These are phyloP conservation scores for Trichosporon coremiiforme DNA, from an alignment of 1,284 basidiomycete genomes.

Conservation along the genomic window DNA sequence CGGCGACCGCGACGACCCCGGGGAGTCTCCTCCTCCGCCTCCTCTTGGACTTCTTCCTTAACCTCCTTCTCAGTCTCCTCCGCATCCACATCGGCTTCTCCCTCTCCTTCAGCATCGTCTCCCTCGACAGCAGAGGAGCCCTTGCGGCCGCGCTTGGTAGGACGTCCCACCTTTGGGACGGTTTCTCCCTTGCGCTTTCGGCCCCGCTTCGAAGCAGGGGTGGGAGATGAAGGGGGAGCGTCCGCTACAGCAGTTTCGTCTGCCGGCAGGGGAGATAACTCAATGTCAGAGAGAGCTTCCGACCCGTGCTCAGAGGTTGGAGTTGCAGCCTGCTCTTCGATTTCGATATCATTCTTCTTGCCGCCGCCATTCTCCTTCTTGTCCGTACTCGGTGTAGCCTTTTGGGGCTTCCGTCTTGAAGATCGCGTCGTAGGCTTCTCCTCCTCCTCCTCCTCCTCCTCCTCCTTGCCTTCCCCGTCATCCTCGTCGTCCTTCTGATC, in stretches of 20 bases:
- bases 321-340: constrained; percentile 16
- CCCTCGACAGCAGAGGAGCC: constrained; percentile 9
- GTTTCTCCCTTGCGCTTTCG: constrained; percentile 21
- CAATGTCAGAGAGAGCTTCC: constrained; percentile 12
- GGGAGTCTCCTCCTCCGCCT: constrained; percentile 21
- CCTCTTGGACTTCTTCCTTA: constrained; percentile 17
- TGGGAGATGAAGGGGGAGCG: constrained; percentile 21
- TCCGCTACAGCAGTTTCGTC: constrained; percentile 19
- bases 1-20: constrained; percentile 36
- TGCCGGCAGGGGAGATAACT: constrained; percentile 24
- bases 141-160: constrained; percentile 15
- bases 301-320: not conserved
- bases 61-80: constrained; percentile 19
- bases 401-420: not conserved
- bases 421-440: constrained; percentile 29
- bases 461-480: not conserved
- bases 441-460: constrained; percentile 34
- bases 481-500: constrained; percentile 11
- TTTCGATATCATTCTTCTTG: constrained; percentile 3
- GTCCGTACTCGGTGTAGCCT: not conserved
- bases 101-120: constrained; percentile 12
- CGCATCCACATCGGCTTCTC: constrained; percentile 17
- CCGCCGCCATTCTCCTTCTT: not conserved
- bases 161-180: constrained; percentile 6
- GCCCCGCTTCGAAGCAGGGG: constrained; percentile 19